These are phyloP conservation scores for Neurospora africana DNA, from an alignment of 495 filamentous ascomycete species.

Conservation along the genomic window DNA sequence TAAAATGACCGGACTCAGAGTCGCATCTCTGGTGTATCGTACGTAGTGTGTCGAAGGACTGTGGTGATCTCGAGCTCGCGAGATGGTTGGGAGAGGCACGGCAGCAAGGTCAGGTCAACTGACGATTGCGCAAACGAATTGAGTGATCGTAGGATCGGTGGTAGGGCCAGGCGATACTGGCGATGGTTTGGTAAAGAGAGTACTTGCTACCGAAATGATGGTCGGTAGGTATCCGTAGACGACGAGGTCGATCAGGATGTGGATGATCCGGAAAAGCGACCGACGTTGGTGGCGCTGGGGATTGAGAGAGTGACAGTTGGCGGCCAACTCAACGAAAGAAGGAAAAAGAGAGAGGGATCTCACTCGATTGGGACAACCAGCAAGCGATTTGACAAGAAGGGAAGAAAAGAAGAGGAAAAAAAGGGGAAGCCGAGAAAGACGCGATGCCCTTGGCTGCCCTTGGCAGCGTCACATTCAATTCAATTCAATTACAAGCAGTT, in stretches of 20 bases:
- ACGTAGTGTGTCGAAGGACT: not conserved
- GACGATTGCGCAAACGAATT: not conserved
- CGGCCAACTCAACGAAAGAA: not conserved
- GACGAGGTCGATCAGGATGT: not conserved
- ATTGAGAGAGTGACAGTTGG: not conserved
- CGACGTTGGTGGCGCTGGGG: not conserved
- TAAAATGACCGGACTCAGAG: not conserved
- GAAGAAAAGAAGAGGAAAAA: not conserved
- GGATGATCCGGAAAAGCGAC: not conserved
- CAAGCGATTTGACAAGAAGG: not conserved
- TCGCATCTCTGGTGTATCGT: not conserved
- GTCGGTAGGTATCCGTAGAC: not conserved
- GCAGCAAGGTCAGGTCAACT: conserved; percentile 1
- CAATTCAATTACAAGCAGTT: not conserved
- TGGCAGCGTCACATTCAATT: not conserved
- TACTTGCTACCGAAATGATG: no score
- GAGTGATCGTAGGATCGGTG: not conserved
- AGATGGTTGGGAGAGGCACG: not conserved
- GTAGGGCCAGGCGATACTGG: not conserved
- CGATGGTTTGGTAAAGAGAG: not conserved
- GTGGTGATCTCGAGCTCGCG: not conserved
- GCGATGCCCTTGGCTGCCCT: no score
- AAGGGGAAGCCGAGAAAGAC: not conserved
- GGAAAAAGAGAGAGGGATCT: not conserved
- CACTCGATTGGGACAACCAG: not conserved